phyloP scores from a whole-genome alignment of 495 filamentous ascomycete genomes.

The Hypoxylon lenormandii region DNA sequence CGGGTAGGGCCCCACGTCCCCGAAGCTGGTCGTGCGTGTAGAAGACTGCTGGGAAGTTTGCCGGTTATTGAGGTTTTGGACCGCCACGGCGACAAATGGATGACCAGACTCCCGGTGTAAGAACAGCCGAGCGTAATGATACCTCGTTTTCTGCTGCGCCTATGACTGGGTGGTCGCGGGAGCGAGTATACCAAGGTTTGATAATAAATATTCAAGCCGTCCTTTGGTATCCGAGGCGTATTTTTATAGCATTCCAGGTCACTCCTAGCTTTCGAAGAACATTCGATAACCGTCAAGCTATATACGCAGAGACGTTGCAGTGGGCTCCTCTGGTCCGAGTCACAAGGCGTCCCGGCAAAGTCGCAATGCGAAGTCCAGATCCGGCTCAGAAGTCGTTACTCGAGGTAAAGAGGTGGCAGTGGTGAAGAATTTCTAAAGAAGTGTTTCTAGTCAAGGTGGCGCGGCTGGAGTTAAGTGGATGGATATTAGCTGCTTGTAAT shows the following conservation, averaged over 20 bases:
- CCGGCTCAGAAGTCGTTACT: conserved; percentile 40
- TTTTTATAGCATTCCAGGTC: conserved; percentile 21
- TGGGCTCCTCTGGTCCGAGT: conserved; percentile 35
- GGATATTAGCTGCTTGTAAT: conserved; percentile 48
- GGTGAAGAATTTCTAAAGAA: conserved; percentile 36
- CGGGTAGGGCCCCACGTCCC: conserved; percentile 40
- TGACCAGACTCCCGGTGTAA: conserved; percentile 22
- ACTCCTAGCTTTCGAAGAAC: conserved; percentile 14
- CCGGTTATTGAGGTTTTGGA: conserved; percentile 40
- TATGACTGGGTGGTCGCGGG: conserved; percentile 21
- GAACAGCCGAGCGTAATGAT: conserved; percentile 13
- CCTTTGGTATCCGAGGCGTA: conserved; percentile 23
- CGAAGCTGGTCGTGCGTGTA: conserved; percentile 38
- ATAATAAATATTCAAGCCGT: conserved; percentile 17
- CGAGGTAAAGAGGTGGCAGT: conserved; percentile 31
- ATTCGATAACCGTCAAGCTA: conserved; percentile 27
- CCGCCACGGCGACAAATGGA: conserved; percentile 46
- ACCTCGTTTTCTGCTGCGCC: conserved; percentile 15
- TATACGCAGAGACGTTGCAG: conserved; percentile 31
- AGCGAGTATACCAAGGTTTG: conserved; percentile 13
- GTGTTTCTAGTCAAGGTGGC: conserved; percentile 45
- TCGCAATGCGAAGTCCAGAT: conserved; percentile 31
- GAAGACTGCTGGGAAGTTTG: conserved; percentile 37
- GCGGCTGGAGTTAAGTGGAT: conserved; percentile 47
- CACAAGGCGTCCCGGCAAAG: conserved; percentile 32